These are phyloP conservation scores for Nigrospora osmanthi DNA, from an alignment of 2,329 filamentous ascomycete genomes.

Conservation along the genomic window DNA sequence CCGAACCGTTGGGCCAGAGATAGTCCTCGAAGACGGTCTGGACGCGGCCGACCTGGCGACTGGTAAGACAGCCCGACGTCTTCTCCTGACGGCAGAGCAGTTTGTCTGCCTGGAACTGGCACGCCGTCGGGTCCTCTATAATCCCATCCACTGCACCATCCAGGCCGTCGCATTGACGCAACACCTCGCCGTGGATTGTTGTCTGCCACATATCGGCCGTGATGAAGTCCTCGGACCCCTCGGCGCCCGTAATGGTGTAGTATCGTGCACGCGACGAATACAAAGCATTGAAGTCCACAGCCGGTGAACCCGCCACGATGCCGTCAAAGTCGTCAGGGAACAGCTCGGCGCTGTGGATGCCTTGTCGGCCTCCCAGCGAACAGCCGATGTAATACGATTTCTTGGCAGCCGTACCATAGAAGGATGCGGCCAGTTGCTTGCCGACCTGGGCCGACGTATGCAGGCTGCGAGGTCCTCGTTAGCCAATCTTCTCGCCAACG, in stretches of 20 bases:
- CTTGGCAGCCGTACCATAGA: constrained; percentile 30
- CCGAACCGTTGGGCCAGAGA: constrained; percentile 30
- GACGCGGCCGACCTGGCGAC: constrained; percentile 32
- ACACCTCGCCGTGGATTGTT: constrained; percentile 20
- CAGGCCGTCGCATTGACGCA: constrained; percentile 31
- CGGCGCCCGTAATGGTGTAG: constrained; percentile 27
- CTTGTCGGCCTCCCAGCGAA: constrained; percentile 51
- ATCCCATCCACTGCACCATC: constrained; percentile 32
- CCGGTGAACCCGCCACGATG: constrained; percentile 38
- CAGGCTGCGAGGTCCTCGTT: constrained; percentile 5
- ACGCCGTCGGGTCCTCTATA: constrained; percentile 28
- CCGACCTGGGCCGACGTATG: constrained; percentile 39
- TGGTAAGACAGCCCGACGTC: constrained; percentile 31
- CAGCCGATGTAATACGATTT: constrained; percentile 49
- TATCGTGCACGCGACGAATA: constrained; percentile 30
- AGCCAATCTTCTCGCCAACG: neutral
- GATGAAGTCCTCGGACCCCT: neutral
- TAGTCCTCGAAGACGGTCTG: constrained; percentile 31
- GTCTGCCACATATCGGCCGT: constrained; percentile 17
- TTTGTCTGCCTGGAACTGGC: constrained; percentile 24
- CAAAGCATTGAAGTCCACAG: constrained; percentile 24
- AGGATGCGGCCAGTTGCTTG: constrained; percentile 38
- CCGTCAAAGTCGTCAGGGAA: constrained; percentile 51
- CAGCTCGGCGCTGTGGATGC: constrained; percentile 40
- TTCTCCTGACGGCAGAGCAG: constrained; percentile 21